phyloP scores from a whole-genome alignment of 176 grass and related monocot genomes.

The Zizania latifolia region DNA sequence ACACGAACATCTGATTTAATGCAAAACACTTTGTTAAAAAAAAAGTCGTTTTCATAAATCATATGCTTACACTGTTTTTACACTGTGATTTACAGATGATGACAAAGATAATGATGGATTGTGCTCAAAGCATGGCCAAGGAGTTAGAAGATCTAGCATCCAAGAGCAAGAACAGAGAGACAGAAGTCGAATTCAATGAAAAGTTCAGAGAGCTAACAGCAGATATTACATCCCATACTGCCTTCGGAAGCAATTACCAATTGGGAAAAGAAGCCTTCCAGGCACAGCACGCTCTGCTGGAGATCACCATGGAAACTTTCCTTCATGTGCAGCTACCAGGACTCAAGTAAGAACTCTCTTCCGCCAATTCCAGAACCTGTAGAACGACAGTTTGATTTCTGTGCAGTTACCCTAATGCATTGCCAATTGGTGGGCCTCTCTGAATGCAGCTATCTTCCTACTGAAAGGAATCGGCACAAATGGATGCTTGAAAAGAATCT shows the following conservation, averaged over 20 bases:
- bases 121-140: constrained; percentile 22
- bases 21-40: no score
- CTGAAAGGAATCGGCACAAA: constrained; percentile 6
- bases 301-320: not conserved
- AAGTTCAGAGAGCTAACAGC: constrained; percentile 30
- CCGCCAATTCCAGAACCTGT: not conserved
- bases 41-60: not conserved
- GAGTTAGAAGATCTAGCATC: constrained; percentile 1
- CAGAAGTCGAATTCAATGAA: constrained; percentile 15
- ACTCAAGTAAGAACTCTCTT: constrained; percentile 11
- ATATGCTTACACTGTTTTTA: not conserved
- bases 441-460: constrained; percentile 34
- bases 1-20: no score
- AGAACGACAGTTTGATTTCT: not conserved
- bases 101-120: constrained; percentile 29
- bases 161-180: not conserved
- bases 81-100: constrained; percentile 22
- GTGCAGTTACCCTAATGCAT: no score
- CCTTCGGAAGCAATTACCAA: constrained; percentile 33
- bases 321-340: constrained; percentile 30
- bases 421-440: no score
- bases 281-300: constrained; percentile 10
- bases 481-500: constrained; percentile 43
- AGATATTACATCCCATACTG: constrained; percentile 37
- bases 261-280: constrained; percentile 41